These are phyloP conservation scores for Usnea hakonensis DNA, from an alignment of 495 filamentous ascomycete genomes.

Conservation along the genomic window DNA sequence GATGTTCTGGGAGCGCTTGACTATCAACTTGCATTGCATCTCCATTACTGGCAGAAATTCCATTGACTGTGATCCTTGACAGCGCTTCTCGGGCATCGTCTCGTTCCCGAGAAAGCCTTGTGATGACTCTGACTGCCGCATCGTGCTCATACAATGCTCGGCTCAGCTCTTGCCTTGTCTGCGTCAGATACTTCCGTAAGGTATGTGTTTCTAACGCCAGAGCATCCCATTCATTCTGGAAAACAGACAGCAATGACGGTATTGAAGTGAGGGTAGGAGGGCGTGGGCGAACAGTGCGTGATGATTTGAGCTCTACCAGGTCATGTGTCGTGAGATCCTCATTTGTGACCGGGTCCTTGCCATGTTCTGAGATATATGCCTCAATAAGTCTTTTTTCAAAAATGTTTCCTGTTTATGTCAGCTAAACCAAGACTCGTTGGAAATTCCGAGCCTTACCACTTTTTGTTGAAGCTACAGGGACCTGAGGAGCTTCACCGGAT, in stretches of 20 bases:
- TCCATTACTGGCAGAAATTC: conserved; percentile 45
- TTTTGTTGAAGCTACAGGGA: conserved; percentile 89
- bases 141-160: conserved; percentile 94
- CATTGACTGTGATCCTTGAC: conserved; percentile 66
- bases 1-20: conserved; percentile 58
- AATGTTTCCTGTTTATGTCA: conserved; percentile 57
- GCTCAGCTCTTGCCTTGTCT: conserved; percentile 86
- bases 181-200: conserved; percentile 75
- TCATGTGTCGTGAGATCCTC: conserved; percentile 83
- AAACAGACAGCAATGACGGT: conserved; percentile 89
- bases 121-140: conserved; percentile 89
- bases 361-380: conserved; percentile 87
- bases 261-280: conserved; percentile 95
- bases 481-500: conserved; percentile 92
- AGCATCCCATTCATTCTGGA: conserved; percentile 98
- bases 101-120: conserved; percentile 75
- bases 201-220: conserved; percentile 84
- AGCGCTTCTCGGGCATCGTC: conserved; percentile 93
- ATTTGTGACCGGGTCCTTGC: conserved; percentile 85
- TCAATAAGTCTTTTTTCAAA: conserved; percentile 95
- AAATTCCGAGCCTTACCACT: conserved; percentile 57
- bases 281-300: conserved; percentile 74
- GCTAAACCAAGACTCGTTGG: conserved; percentile 18
- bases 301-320: conserved; percentile 76
- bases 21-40: conserved; percentile 90